Conservation (phyloP, 768 basidiomycete genomes). For the Tricholoma hemisulphureum region DNA sequence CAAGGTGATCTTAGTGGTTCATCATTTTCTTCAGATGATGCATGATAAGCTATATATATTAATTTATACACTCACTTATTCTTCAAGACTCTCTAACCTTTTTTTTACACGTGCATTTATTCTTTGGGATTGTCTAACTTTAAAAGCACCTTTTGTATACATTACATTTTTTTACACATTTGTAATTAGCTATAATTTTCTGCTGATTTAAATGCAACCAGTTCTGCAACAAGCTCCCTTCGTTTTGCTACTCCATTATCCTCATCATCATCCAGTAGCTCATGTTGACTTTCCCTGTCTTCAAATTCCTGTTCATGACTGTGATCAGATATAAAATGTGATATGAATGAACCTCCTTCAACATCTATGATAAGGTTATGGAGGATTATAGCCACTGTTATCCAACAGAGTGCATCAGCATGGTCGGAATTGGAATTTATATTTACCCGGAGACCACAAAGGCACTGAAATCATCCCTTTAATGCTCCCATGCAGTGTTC, state of each 20-base stretch:
- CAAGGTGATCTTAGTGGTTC: not conserved
- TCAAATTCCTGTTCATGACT: conserved; percentile 12
- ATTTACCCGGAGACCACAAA: conserved; percentile 24
- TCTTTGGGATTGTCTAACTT: not conserved
- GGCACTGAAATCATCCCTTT: conserved; percentile 25
- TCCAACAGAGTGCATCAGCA: conserved; percentile 26
- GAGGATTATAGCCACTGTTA: conserved; percentile 32
- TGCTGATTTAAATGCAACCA: conserved; percentile 11
- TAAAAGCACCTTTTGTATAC: not conserved
- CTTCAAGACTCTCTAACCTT: not conserved
- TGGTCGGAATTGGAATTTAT: conserved; percentile 30
- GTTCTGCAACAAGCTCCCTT: conserved; percentile 18
- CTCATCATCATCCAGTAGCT: conserved; percentile 2
- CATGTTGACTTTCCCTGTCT: conserved; percentile 8
- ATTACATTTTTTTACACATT: conserved; percentile 2
- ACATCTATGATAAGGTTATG: conserved; percentile 35
- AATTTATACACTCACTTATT: not conserved
- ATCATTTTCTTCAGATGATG: not conserved
- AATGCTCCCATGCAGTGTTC: conserved; percentile 34
- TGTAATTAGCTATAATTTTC: conserved; percentile 6
- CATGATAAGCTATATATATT: not conserved
- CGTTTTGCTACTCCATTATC: conserved; percentile 17
- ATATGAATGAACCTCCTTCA: conserved; percentile 23
- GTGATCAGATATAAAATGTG: conserved; percentile 11
- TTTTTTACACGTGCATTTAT: not conserved